A percentile compares a stretch with the other conserved stretches of the same genome.
Evolutionary conservation across 345 rosid genomes (phyloP).

Genomic region (Syzygium grande): DNA sequence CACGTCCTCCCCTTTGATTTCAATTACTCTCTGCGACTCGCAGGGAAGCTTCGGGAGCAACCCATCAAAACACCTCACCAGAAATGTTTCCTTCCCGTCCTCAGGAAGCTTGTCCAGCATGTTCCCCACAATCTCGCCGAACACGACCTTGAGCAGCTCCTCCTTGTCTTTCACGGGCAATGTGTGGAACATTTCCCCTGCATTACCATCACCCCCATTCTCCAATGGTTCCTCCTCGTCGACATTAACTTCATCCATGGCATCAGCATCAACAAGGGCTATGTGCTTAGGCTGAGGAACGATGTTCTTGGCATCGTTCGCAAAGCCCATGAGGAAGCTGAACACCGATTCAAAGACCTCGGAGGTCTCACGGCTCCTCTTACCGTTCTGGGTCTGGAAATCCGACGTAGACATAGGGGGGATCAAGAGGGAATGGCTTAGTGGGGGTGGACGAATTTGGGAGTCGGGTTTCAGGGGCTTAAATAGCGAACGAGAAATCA

Average conservation of each 20-base stretch:
- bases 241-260: too few relatives aligned
- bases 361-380: neutral
- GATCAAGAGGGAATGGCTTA: neutral
- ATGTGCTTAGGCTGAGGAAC: neutral
- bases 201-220: too few relatives aligned
- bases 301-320: neutral
- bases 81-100: neutral
- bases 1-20: neutral
- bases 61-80: neutral
- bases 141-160: conserved; percentile 1
- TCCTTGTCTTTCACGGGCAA: neutral
- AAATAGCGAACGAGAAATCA: neutral
- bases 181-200: neutral
- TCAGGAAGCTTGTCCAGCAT: neutral
- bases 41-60: neutral
- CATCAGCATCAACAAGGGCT: neutral
- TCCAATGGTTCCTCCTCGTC: too few relatives aligned
- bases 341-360: neutral
- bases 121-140: neutral
- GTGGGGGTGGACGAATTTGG: neutral
- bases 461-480: neutral
- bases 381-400: neutral
- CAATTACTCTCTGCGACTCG: neutral
- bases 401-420: neutral
- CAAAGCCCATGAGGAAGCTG: neutral